Evolutionary conservation across 148 eudicot species (phyloP), one percentile per base, ranked within the genome.

Genomic region (Camellia japonica): DNA sequence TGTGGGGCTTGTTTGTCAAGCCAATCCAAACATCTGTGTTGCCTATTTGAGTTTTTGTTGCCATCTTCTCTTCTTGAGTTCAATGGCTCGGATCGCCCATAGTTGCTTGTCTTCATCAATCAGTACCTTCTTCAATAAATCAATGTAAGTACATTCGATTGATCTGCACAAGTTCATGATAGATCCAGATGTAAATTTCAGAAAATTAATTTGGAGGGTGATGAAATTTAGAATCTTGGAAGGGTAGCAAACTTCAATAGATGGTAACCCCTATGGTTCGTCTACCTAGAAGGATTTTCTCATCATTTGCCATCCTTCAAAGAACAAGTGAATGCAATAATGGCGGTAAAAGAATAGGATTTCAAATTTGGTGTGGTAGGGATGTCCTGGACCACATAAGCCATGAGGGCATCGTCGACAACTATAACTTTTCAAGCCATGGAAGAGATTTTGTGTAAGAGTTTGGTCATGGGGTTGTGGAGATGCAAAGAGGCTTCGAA

Each of bases 101-200:
- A 15, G n/a, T 23, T 70, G 78, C 64, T 67, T 52, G 14, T 38
- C 54, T n/a, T 23, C 20, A 20, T 77, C 75, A 1, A 76, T 19
- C 1, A 84, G 75, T 9, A 80, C 75, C 20, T 80, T 78, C 7
- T 16, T 15, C 3, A 85, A 77, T 4, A 87, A 75, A 52, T 87
- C 81, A 42, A 87, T 23, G 71, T 69, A 87, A 46, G 52, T 23
- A 5, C 74, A 80, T 78, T 89, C 88, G 1, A 89, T 72, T 42
- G 66, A 66, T 58, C 75, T 79, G 71, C 79, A 56, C 0, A 89
- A 75, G 81, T 85, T 87, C 51, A 78, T 77, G 5, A 89, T 75
- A 20, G 76, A 79, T 51, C 88, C 89, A 0, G 85, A 74, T 4
- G 56, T 62, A 19, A 78, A 70, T 5, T 78, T 70, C 2, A 43